These are phyloP conservation scores for Heterobasidion irregulare DNA, from an alignment of 1,284 basidiomycete species.

Conservation along the genomic window DNA sequence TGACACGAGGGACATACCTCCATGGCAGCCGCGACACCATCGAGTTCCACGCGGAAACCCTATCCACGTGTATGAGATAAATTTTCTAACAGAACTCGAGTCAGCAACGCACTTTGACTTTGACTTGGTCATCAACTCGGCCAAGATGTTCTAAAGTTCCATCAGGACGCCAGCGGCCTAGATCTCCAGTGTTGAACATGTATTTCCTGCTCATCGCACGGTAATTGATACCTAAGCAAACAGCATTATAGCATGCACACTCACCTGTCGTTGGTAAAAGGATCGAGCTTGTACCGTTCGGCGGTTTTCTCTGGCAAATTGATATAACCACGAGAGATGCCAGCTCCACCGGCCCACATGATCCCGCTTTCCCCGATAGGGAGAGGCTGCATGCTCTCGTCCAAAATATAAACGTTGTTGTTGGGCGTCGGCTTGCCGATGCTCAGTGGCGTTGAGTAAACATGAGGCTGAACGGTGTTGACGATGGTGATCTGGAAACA, in stretches of 20 bases:
- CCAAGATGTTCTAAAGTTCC: constrained; percentile 49
- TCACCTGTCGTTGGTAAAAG: constrained; percentile 42
- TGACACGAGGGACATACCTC: constrained; percentile 27
- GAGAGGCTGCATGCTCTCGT: constrained; percentile 39
- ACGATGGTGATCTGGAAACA: constrained; percentile 44
- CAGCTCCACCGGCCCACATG: constrained; percentile 54
- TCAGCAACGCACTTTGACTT: constrained; percentile 40
- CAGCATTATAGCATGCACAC: constrained; percentile 1
- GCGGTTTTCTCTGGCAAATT: constrained; percentile 46
- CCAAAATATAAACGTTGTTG: constrained; percentile 49
- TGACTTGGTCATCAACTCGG: constrained; percentile 44
- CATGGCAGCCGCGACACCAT: constrained; percentile 51
- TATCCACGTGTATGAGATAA: constrained; percentile 12
- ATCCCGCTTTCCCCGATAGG: constrained; percentile 44
- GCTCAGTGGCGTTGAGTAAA: constrained; percentile 30
- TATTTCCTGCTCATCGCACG: constrained; percentile 24
- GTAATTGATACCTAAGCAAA: constrained; percentile 4
- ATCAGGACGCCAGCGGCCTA: constrained; percentile 44
- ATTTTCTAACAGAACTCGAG: neutral
- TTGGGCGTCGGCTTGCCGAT: constrained; percentile 54
- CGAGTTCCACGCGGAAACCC: constrained; percentile 56
- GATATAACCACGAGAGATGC: constrained; percentile 45
- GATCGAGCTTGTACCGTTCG: constrained; percentile 41
- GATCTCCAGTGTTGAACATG: constrained; percentile 57
- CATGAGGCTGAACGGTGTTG: constrained; percentile 46